Evolutionary conservation across 768 basidiomycete species (phyloP).

Genomic region (Serpula lacrymans): DNA sequence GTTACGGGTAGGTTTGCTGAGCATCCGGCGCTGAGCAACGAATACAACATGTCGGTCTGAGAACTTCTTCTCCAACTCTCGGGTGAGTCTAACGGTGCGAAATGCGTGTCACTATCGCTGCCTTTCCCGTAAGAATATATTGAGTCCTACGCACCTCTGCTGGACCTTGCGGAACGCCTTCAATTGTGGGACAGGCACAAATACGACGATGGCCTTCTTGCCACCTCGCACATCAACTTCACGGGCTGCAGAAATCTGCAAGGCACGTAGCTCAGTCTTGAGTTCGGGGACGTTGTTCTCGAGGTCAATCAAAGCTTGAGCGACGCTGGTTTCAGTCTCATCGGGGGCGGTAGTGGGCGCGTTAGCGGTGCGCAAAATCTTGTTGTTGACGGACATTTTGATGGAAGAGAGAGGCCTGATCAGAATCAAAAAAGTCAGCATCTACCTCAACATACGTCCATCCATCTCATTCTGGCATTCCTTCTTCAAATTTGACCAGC

Average conservation of each 20-base stretch:
- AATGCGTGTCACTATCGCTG: constrained; percentile 6
- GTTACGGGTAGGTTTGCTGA: constrained; percentile 94
- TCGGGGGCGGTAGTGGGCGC: constrained; percentile 87
- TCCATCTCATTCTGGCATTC: constrained; percentile 50
- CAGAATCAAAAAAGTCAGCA: constrained; percentile 33
- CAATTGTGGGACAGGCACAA: constrained; percentile 94
- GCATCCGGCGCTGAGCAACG: constrained; percentile 96
- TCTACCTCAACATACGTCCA: constrained; percentile 40
- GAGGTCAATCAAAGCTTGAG: constrained; percentile 95
- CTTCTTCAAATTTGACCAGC: constrained; percentile 12
- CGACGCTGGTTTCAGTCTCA: constrained; percentile 88
- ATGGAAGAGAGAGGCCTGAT: constrained; percentile 18
- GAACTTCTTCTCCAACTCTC: constrained; percentile 99
- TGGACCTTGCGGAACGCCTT: constrained; percentile 99
- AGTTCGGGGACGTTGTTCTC: constrained; percentile 98
- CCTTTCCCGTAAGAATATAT: background rate
- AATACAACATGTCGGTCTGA: constrained; percentile 99
- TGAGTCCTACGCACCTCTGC: constrained; percentile 61
- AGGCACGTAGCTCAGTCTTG: constrained; percentile 90
- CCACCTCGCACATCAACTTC: constrained; percentile 99
- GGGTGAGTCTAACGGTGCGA: constrained; percentile 82
- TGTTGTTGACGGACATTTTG: constrained; percentile 77
- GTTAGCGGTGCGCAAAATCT: constrained; percentile 95
- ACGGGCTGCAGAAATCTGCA: constrained; percentile 97
- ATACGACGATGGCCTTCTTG: constrained; percentile 98